Evolutionary conservation across 2,329 filamentous ascomycete species (phyloP).

Genomic region (Aspergillus sp.): DNA sequence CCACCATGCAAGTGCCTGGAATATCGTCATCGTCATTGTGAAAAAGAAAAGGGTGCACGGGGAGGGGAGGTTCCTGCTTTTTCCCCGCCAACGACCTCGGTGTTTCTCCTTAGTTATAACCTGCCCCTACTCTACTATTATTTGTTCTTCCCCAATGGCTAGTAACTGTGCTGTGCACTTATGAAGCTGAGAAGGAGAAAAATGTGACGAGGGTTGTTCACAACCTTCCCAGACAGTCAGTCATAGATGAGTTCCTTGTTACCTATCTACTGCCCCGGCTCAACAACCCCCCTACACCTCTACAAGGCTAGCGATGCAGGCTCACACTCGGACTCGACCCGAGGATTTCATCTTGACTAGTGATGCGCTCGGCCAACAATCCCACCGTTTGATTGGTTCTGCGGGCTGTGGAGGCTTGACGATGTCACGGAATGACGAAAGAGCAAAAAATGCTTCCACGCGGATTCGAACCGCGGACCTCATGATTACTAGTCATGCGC

Average conservation of each 20-base stretch:
- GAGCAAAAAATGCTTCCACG: not conserved
- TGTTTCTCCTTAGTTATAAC: not conserved
- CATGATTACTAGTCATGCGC: not conserved
- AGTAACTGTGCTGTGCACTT: too few relatives aligned
- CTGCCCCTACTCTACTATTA: not conserved
- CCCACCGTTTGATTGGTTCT: too few relatives aligned
- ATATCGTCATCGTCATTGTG: not conserved
- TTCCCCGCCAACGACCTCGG: conserved; percentile 3
- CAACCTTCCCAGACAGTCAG: not conserved
- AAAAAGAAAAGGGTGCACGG: not conserved
- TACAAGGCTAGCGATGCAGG: not conserved
- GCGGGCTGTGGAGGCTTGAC: not conserved
- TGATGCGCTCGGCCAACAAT: not conserved
- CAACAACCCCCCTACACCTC: not conserved
- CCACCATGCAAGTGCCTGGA: not conserved
- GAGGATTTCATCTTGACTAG: not conserved
- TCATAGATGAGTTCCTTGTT: not conserved
- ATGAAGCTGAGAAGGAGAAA: too few relatives aligned
- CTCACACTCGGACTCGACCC: not conserved
- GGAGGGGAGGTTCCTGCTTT: conserved; percentile 1
- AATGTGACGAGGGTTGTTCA: not conserved
- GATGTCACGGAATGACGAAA: not conserved
- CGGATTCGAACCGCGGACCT: not conserved
- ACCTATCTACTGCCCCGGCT: not conserved
- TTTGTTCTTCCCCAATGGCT: not conserved